A percentile compares a stretch with the other conserved stretches of the same genome.
phyloP scores from a whole-genome alignment of 1,284 basidiomycete genomes.

The Malassezia slooffiae region DNA sequence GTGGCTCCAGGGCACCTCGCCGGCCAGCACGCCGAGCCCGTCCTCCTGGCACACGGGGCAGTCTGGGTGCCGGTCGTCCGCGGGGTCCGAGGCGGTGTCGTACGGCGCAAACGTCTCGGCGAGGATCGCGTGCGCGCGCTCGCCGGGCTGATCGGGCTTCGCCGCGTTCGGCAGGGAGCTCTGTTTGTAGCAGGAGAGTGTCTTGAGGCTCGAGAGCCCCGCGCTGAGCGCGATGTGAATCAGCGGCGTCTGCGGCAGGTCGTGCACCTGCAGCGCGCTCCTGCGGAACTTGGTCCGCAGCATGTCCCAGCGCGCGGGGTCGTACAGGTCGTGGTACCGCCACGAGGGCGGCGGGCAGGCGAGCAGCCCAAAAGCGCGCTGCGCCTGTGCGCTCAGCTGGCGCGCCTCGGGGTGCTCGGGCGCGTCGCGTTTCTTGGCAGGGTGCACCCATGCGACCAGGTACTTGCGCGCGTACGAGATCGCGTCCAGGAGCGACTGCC shows the following conservation, averaged over 20 bases:
- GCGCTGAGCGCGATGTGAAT: slow-evolving; percentile 40
- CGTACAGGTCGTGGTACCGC: slow-evolving; percentile 34
- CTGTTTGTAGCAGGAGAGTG: slow-evolving; percentile 27
- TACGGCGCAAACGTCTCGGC: not conserved
- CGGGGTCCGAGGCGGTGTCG: too few species aligned
- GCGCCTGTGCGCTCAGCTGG: not conserved
- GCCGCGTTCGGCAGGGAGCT: not conserved
- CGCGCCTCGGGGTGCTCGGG: slow-evolving; percentile 54
- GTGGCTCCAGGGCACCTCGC: slow-evolving; percentile 81
- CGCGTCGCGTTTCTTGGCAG: slow-evolving; percentile 15
- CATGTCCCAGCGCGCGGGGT: slow-evolving; percentile 16
- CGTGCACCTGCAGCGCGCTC: slow-evolving; percentile 28
- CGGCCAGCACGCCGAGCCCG: slow-evolving; percentile 61
- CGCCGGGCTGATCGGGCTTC: too few species aligned
- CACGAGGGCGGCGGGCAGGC: slow-evolving; percentile 19
- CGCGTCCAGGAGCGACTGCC: slow-evolving; percentile 56
- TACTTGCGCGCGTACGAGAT: slow-evolving; percentile 75
- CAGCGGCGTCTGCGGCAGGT: slow-evolving; percentile 26
- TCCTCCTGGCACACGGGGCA: slow-evolving; percentile 73
- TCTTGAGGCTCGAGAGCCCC: slow-evolving; percentile 30
- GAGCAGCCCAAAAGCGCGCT: slow-evolving; percentile 32
- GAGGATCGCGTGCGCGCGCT: too few species aligned
- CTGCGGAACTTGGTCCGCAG: slow-evolving; percentile 24
- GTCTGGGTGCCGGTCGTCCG: slow-evolving; percentile 49
- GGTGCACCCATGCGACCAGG: slow-evolving; percentile 50